These are phyloP conservation scores for Aspergillus caelatus DNA, from an alignment of 2,329 filamentous ascomycete species.

Conservation along the genomic window DNA sequence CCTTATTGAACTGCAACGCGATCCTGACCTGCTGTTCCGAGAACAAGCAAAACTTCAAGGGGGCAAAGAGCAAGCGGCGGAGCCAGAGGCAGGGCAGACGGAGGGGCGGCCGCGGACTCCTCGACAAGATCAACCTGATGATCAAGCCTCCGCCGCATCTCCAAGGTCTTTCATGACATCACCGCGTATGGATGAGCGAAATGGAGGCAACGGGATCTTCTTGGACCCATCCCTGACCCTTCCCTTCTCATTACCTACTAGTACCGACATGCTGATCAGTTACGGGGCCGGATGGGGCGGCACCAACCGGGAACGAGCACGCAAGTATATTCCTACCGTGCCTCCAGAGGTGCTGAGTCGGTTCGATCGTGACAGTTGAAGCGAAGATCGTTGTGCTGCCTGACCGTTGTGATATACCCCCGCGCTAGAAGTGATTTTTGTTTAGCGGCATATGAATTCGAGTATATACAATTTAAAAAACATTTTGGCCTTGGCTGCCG, in stretches of 20 bases:
- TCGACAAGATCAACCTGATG: constrained; percentile 21
- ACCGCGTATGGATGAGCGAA: constrained; percentile 32
- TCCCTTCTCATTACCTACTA: constrained; percentile 92
- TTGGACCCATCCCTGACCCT: constrained; percentile 90
- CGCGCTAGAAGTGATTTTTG: constrained; percentile 2
- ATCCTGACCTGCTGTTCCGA: constrained; percentile 61
- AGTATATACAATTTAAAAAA: constrained; percentile 15
- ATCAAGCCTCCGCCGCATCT: constrained; percentile 22
- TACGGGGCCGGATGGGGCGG: constrained; percentile 96
- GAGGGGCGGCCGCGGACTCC: constrained; percentile 36
- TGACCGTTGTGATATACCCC: constrained; percentile 11
- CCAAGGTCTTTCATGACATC: constrained; percentile 27
- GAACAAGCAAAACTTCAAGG: constrained; percentile 38
- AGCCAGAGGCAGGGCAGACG: constrained; percentile 15
- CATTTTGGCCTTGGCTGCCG: not conserved
- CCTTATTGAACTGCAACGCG: constrained; percentile 76
- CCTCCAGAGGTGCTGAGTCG: constrained; percentile 91
- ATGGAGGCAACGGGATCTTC: constrained; percentile 55
- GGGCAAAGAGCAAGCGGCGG: constrained; percentile 25
- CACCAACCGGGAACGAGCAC: constrained; percentile 83
- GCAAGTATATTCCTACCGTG: constrained; percentile 94
- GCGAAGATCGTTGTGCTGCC: constrained; percentile 5
- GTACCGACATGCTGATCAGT: constrained; percentile 94
- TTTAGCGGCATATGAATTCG: constrained; percentile 7
- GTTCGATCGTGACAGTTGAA: constrained; percentile 62